Conservation (phyloP, 1,284 basidiomycete species). For the Grifola frondosa region DNA sequence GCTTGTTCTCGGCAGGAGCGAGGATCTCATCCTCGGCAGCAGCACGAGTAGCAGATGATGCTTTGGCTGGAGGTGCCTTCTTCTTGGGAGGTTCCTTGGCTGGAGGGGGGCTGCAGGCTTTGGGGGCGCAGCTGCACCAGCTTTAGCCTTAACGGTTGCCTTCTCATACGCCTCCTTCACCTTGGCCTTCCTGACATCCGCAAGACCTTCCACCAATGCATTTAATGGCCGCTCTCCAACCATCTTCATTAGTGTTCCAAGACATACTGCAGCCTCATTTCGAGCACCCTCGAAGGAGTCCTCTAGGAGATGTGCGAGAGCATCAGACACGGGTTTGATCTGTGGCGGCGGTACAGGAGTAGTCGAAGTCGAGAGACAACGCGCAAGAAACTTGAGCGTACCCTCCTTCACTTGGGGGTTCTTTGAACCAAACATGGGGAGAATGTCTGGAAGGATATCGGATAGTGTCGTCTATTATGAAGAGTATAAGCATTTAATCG, state of each 20-base stretch:
- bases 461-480: conserved; percentile 68
- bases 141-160: conserved; percentile 84
- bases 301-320: conserved; percentile 76
- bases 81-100: conserved; percentile 49
- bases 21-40: conserved; percentile 31
- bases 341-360: conserved; percentile 73
- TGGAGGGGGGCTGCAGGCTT: conserved; percentile 39
- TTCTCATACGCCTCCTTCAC: conserved; percentile 93
- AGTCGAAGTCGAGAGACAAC: conserved; percentile 74
- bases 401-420: conserved; percentile 98
- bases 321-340: conserved; percentile 83
- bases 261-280: conserved; percentile 83
- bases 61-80: conserved; percentile 37
- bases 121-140: conserved; percentile 53
- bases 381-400: conserved; percentile 83
- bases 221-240: conserved; percentile 93
- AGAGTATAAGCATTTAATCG: conserved; percentile 22
- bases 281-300: conserved; percentile 92
- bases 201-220: conserved; percentile 83
- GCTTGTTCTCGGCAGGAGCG: conserved; percentile 43
- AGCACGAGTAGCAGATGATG: conserved; percentile 32
- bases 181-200: conserved; percentile 90
- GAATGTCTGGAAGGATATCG: conserved; percentile 85
- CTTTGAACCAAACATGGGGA: conserved; percentile 81
- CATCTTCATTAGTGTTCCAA: conserved; percentile 96